Conservation (phyloP, 176 grass and related monocot genomes). For the Eleusine indica region DNA sequence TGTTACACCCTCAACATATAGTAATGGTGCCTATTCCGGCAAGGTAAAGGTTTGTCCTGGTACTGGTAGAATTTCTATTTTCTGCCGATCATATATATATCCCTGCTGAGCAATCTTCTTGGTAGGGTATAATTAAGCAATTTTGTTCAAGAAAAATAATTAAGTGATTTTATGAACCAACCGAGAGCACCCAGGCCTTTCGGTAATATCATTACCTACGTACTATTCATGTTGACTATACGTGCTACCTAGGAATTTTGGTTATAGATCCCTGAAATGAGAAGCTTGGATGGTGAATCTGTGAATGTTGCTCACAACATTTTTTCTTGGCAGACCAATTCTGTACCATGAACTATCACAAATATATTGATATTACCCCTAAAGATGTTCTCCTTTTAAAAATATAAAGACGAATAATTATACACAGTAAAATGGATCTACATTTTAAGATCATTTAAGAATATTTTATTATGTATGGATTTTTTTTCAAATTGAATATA, state of each 20-base stretch:
- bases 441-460: neutral
- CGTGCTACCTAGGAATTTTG: neutral
- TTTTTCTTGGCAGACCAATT: neutral
- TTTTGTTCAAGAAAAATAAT: too few species aligned
- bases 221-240: too few species aligned
- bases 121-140: neutral
- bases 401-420: neutral
- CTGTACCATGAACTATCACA: neutral
- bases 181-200: neutral
- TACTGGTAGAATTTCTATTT: conserved; percentile 14
- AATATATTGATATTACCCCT: neutral
- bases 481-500: too few species aligned
- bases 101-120: neutral
- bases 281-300: neutral
- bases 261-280: neutral
- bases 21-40: conserved; percentile 6
- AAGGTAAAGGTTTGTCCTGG: neutral
- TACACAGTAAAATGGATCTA: neutral
- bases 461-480: too few species aligned
- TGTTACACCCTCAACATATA: conserved; percentile 25
- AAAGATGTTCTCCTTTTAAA: neutral
- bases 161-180: neutral
- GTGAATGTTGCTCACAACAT: neutral
- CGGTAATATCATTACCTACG: neutral
- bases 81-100: conserved; percentile 8